Evolutionary conservation across 2,329 filamentous ascomycete species (phyloP), one percentile per base, ranked within the genome.

Genomic region (Endoconidiophora laricicola): DNA sequence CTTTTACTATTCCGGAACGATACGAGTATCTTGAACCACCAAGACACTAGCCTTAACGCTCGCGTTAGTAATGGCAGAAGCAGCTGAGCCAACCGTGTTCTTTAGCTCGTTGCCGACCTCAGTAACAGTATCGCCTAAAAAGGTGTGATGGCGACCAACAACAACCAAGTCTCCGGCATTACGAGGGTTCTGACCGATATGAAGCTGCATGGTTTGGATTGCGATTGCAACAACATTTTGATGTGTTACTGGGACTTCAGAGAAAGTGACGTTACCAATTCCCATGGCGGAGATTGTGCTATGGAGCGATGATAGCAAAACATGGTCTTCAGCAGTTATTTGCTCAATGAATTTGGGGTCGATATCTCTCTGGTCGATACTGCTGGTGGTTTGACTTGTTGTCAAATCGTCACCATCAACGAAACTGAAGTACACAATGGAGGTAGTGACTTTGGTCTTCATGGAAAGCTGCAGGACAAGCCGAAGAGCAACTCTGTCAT

Each of bases 401-500:
- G 39, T 26, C 14, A 41, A 41, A 20, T 9, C 33, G 22, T 38
- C 48, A 20, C 58, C 57, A 2, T 59, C 56, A 33, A 44, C 47
- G 7, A 58, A 55, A 20, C 43, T 39, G n/a, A 65, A 57, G 29
- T 63, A 78, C 1, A 83, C 69, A 29, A 95, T 73, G 0, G 84
- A 90, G 0, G 80, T 85, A 0, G 85, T 88, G 23, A 94, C 78
- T 41, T 83, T 76, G 3, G 77, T 73, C 58, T 87, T 91, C 61
- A 81, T 79, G 1, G 81, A 85, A 1, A 98, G 72, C 59, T 95
- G 90, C 2, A 96, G 70, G 2, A 90, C 82, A 22, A 96, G 76
- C 1, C 80, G 72, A 0, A 96, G 71, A 0, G 87, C 88, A 3
- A 81, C 76, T 6, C 78, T 75, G 59, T 95, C 90, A 59, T 98